A percentile compares a stretch with the other conserved stretches of the same genome.
Evolutionary conservation across 345 rosid genomes (phyloP).

Genomic region (Microcos paniculata): DNA sequence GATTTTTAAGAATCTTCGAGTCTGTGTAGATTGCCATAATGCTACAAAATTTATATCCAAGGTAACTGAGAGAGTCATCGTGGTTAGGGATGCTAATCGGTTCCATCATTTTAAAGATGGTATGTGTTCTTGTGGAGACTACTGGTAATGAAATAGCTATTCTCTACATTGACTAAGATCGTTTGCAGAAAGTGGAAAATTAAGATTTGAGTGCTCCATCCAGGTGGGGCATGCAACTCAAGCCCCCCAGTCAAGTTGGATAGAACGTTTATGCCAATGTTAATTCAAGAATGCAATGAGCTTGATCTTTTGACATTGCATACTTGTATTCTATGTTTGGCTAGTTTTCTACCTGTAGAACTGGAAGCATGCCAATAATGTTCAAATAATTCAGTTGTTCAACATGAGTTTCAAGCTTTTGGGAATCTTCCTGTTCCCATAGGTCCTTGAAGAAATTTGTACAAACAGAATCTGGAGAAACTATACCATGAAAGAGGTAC

Average conservation of each 20-base stretch:
- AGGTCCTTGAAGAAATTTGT: neutral
- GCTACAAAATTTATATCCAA: conserved; percentile 67
- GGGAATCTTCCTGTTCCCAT: neutral
- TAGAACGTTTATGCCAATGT: neutral
- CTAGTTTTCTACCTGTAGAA: neutral
- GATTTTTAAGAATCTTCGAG: conserved; percentile 63
- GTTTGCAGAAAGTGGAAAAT: neutral
- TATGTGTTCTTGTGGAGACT: conserved; percentile 64
- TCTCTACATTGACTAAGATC: neutral
- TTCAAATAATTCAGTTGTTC: neutral
- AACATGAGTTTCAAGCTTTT: neutral
- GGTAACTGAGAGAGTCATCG: conserved; percentile 55
- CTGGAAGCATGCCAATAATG: neutral
- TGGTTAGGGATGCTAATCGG: conserved; percentile 71
- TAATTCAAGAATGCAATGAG: neutral
- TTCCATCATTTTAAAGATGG: conserved; percentile 77
- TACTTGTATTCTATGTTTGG: neutral
- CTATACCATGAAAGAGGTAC: neutral
- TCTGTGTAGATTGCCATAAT: conserved; percentile 67
- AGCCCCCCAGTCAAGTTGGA: neutral
- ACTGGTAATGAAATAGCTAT: conserved; percentile 42
- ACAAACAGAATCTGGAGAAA: neutral
- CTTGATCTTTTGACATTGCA: neutral
- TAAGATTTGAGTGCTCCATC: neutral
- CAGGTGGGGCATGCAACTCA: neutral